Conservation (phyloP, 2,329 filamentous ascomycete genomes). For the Cadophora gregata region DNA sequence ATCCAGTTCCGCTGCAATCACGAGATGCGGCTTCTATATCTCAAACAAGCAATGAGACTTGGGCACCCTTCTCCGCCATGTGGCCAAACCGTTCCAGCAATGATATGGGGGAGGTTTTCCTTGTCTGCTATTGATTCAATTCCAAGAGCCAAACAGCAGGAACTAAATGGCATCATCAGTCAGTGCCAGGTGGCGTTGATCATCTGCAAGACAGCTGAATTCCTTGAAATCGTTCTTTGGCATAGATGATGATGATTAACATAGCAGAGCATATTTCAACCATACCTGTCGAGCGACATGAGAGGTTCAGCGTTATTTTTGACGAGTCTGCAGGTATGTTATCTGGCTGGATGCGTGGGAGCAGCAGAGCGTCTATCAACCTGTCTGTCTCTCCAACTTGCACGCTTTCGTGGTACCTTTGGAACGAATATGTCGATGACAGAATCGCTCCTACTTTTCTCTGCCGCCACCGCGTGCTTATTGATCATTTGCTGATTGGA, state of each 20-base stretch:
- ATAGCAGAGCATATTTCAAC: not conserved
- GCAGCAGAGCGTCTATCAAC: not conserved
- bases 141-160: constrained; percentile 34
- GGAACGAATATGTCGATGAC: not conserved
- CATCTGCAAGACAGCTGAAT: constrained; percentile 38
- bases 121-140: constrained; percentile 32
- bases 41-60: constrained; percentile 11
- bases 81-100: constrained; percentile 4
- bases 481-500: not conserved
- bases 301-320: not conserved
- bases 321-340: not conserved
- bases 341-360: too few relatives aligned
- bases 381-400: not conserved
- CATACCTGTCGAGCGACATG: not conserved
- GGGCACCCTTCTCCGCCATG: constrained; percentile 8
- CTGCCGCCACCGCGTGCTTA: not conserved
- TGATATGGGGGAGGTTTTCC: not conserved
- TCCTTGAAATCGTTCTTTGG: constrained; percentile 36
- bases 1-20: not conserved
- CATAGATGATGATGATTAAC: constrained; percentile 30
- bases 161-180: constrained; percentile 36
- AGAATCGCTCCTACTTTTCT: not conserved
- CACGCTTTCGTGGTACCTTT: not conserved
- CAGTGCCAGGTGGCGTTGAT: constrained; percentile 37
- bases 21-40: constrained; percentile 13